Percentiles rank a stretch among this genome's conserved stretches.
Conservation (phyloP, 208 protist genomes). For the Leishmania turanica region DNA sequence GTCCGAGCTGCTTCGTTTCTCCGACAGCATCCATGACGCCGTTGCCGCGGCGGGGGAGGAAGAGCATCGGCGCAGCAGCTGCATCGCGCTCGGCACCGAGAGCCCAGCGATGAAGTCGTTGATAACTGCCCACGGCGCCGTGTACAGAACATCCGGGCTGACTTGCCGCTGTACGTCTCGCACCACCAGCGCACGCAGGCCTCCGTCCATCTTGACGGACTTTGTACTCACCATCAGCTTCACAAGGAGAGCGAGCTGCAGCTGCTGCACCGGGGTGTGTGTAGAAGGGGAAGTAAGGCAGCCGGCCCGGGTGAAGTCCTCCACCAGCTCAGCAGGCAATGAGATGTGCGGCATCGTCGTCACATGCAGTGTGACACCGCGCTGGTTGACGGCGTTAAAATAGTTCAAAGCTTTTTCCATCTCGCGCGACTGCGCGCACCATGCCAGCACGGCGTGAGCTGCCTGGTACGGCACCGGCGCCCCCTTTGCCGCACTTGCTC, state of each 20-base stretch:
- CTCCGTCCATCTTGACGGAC: slow-evolving; percentile 75
- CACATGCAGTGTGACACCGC: slow-evolving; percentile 37
- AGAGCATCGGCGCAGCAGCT: slow-evolving; percentile 48
- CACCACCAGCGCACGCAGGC: slow-evolving; percentile 64
- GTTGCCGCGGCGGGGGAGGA: neutral
- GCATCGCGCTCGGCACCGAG: slow-evolving; percentile 78
- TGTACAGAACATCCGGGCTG: slow-evolving; percentile 27
- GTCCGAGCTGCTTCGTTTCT: neutral
- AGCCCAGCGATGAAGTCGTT: slow-evolving; percentile 83
- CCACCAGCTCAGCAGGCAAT: neutral
- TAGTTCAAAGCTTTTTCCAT: slow-evolving; percentile 64
- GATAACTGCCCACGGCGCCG: slow-evolving; percentile 72
- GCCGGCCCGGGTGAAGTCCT: slow-evolving; percentile 17
- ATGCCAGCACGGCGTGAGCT: slow-evolving; percentile 67
- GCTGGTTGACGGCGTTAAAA: slow-evolving; percentile 62
- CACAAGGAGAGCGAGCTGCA: slow-evolving; percentile 70
- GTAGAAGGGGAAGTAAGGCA: slow-evolving; percentile 29
- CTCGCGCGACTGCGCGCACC: slow-evolving; percentile 64
- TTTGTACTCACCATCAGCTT: slow-evolving; percentile 80
- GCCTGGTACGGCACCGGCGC: slow-evolving; percentile 53
- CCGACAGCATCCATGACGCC: neutral
- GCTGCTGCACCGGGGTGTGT: slow-evolving; percentile 37
- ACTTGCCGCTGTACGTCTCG: slow-evolving; percentile 75
- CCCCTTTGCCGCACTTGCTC: neutral
- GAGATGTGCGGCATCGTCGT: neutral